phyloP scores from a whole-genome alignment of 345 rosid genomes.

The Excoecaria agallocha region DNA sequence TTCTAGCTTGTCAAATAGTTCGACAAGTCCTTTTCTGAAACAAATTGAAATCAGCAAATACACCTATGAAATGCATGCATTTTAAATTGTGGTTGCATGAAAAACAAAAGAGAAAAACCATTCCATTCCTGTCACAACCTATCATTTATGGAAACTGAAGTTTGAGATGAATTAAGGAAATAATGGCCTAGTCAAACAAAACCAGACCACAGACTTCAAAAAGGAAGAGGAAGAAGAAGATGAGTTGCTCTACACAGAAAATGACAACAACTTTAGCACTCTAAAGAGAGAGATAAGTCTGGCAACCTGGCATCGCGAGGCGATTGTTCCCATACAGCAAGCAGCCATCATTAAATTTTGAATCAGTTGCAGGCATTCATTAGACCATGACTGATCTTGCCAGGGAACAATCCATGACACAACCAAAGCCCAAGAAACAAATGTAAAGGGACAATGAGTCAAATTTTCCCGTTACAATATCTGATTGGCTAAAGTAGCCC shows the following conservation, averaged over 20 bases:
- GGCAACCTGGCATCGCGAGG: neutral
- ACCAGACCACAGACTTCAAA: neutral
- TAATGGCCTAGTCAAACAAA: neutral
- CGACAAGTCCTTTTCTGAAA: constrained; percentile 69
- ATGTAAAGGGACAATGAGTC: no score
- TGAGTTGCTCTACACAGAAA: neutral
- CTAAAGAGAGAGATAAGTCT: neutral
- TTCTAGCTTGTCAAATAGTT: constrained; percentile 66
- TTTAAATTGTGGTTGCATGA: neutral
- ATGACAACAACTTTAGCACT: neutral
- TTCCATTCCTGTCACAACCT: neutral
- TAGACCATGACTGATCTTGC: neutral
- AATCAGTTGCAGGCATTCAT: neutral
- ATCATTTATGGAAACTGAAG: neutral
- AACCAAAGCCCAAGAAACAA: no score
- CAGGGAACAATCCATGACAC: neutral
- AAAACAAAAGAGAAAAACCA: neutral
- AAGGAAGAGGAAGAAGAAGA: neutral
- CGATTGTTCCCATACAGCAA: neutral
- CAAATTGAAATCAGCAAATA: neutral
- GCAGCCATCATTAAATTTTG: neutral
- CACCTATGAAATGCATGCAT: neutral
- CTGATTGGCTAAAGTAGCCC: no score
- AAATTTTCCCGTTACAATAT: no score
- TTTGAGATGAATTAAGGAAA: neutral